phyloP scores from a whole-genome alignment of 345 rosid species.

The Microthlaspi erraticum region DNA sequence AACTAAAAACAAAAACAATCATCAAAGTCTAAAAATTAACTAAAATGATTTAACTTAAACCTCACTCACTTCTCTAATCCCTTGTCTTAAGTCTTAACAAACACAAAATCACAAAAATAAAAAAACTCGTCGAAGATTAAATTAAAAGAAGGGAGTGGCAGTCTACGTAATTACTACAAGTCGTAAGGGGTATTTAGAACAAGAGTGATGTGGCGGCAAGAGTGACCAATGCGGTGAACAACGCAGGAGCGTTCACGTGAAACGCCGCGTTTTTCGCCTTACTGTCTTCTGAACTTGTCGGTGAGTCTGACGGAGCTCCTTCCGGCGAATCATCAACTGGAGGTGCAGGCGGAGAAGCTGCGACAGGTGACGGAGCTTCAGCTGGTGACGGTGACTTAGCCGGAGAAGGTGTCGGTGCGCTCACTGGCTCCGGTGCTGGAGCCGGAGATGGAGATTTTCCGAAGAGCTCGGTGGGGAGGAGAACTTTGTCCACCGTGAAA shows the following conservation, averaged over 20 bases:
- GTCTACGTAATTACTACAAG: slow-evolving; percentile 18
- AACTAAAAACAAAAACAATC: slow-evolving; percentile 2
- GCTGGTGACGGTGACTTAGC: slow-evolving; percentile 30
- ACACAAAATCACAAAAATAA: background rate
- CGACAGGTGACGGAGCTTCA: slow-evolving; percentile 67
- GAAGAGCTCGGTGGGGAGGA: slow-evolving; percentile 75
- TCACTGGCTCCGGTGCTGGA: slow-evolving; percentile 62
- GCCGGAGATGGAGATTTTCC: slow-evolving; percentile 79
- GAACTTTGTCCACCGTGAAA: slow-evolving; percentile 72
- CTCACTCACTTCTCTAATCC: slow-evolving; percentile 3
- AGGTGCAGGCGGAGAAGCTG: slow-evolving; percentile 89
- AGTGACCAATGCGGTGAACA: slow-evolving; percentile 45
- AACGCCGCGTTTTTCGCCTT: slow-evolving; percentile 52
- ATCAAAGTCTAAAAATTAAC: background rate
- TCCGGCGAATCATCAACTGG: slow-evolving; percentile 60
- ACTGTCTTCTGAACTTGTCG: slow-evolving; percentile 56
- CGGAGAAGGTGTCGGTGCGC: slow-evolving; percentile 54
- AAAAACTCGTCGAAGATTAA: background rate
- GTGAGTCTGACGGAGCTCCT: slow-evolving; percentile 66
- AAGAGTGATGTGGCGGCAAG: slow-evolving; percentile 37
- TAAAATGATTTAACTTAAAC: slow-evolving; percentile 19
- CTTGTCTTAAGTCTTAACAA: slow-evolving; percentile 29
- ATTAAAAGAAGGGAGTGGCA: slow-evolving; percentile 2
- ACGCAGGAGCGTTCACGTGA: slow-evolving; percentile 52
- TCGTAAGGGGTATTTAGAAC: background rate